Evolutionary conservation across 225 moss, liverwort and hornwort species (phyloP).

Genomic region (Rhytidiadelphus loreus): DNA sequence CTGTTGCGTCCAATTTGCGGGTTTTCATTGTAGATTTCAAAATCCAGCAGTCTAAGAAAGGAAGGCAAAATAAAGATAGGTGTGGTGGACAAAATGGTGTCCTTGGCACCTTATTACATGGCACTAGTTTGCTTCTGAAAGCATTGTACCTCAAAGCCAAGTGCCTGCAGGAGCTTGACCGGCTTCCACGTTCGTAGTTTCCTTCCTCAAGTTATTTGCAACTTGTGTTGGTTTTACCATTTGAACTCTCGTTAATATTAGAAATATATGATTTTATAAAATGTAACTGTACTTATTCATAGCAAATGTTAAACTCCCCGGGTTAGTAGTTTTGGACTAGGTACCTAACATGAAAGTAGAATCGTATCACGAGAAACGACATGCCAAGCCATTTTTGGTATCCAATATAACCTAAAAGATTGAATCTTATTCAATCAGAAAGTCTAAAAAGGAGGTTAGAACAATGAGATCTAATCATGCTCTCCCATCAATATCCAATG

Average conservation of each 20-base stretch:
- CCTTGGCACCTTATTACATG: slow-evolving; percentile 46
- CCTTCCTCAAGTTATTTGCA: neutral
- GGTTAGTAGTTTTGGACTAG: neutral
- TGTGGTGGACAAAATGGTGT: slow-evolving; percentile 12
- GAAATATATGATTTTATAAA: neutral
- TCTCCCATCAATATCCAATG: neutral
- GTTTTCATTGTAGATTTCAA: slow-evolving; percentile 32
- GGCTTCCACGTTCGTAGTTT: slow-evolving; percentile 27
- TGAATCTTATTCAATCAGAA: neutral
- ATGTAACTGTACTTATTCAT: neutral
- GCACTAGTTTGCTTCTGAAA: slow-evolving; percentile 56
- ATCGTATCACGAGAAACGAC: neutral
- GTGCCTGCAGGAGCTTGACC: slow-evolving; percentile 60
- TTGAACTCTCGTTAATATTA: too few species aligned
- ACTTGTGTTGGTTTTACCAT: neutral
- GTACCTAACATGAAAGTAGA: neutral
- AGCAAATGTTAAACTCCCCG: neutral
- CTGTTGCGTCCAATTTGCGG: slow-evolving; percentile 43
- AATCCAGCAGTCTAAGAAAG: slow-evolving; percentile 9
- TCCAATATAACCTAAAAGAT: neutral
- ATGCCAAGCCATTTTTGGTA: neutral
- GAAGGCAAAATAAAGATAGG: slow-evolving; percentile 11
- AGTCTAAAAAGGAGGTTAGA: neutral
- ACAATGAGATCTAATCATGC: neutral
- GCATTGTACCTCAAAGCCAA: slow-evolving; percentile 68